Percentiles rank a stretch among this genome's conserved stretches.
phyloP scores from a whole-genome alignment of 2,329 filamentous ascomycete species.

The Scytalidium sp. region DNA sequence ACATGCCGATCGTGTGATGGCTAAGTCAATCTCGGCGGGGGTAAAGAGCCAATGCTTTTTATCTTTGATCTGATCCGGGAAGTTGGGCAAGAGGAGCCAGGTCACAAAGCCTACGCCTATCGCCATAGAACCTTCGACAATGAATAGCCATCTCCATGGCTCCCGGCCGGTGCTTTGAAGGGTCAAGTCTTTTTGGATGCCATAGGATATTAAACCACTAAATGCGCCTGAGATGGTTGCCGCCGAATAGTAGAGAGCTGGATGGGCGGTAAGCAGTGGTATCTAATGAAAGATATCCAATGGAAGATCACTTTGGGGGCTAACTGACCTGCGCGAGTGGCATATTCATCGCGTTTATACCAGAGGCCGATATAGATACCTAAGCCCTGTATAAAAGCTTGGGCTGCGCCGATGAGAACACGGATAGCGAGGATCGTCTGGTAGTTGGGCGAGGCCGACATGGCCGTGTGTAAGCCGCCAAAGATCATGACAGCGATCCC shows the following conservation, averaged over 20 bases:
- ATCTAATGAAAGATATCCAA: neutral
- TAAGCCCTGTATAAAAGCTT: constrained; percentile 44
- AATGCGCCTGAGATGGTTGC: constrained; percentile 49
- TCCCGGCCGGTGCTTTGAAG: constrained; percentile 9
- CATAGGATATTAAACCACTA: constrained; percentile 41
- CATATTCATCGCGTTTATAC: constrained; percentile 50
- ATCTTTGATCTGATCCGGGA: neutral
- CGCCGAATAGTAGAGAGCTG: constrained; percentile 44
- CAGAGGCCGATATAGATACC: constrained; percentile 46
- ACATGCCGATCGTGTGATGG: neutral
- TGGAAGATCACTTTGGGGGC: neutral
- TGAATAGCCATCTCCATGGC: constrained; percentile 51
- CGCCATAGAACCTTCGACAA: constrained; percentile 32
- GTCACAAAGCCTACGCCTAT: constrained; percentile 22
- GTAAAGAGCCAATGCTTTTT: neutral
- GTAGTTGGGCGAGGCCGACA: constrained; percentile 43
- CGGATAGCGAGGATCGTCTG: constrained; percentile 42
- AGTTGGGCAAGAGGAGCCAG: neutral
- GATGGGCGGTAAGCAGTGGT: neutral
- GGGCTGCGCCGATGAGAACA: constrained; percentile 42
- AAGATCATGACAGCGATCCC: constrained; percentile 35
- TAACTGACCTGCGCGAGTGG: constrained; percentile 37
- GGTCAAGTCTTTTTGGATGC: constrained; percentile 24
- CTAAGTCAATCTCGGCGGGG: neutral
- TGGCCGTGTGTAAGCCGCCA: constrained; percentile 41